Base-by-base conservation (phyloP, 1,284 basidiomycete genomes). In the Naganishia liquefaciens region DNA sequence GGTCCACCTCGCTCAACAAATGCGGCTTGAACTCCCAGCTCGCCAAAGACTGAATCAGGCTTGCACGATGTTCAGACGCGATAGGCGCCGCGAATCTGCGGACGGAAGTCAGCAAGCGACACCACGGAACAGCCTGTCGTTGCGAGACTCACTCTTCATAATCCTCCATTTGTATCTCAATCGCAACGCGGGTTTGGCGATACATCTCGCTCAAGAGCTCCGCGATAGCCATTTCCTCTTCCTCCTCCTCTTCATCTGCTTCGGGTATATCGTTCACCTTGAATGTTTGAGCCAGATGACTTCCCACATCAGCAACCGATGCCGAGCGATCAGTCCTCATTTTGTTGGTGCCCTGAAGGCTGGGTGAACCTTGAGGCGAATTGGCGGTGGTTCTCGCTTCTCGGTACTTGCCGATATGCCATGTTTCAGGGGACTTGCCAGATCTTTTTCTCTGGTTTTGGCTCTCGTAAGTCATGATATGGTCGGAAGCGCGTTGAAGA, bases 21-120 rank as follows among this genome's bases (percentile, higher is more conserved):
- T 91, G 88, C 2, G 93, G 92, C 71, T 93, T 88, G 75, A 95
- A 96, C 69, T 88, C 81, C 93, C 93, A 95, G 10, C 81, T 83
- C 68, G 88, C 86, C 10, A 95, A 81, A 0, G 83, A 81, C 23
- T 80, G 75, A 68, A 95, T 88, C 78, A 75, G 79, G 73, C 77
- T 77, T 75, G 47, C 75, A 69, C 70, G 75, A 64, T 69, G 80
- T 69, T 71, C 79, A 51, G 71, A 74, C 23, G 70, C 76, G 67
- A 76, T 75, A 0, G 77, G 74, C 2, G 73, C 70, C 2, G 76
- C 69, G 19, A 77, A 66, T 37, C 75, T 77, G 67, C 27, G 52
- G 54, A 42, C 37, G n/a, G 54, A 53, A 17, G 33, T 15, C 13
- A 37, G 33, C 33, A 13, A 30, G 37, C 42, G 28, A 51, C 61